Evolutionary conservation across 2,329 filamentous ascomycete species (phyloP).

Genomic region (Penicillium digitatum): DNA sequence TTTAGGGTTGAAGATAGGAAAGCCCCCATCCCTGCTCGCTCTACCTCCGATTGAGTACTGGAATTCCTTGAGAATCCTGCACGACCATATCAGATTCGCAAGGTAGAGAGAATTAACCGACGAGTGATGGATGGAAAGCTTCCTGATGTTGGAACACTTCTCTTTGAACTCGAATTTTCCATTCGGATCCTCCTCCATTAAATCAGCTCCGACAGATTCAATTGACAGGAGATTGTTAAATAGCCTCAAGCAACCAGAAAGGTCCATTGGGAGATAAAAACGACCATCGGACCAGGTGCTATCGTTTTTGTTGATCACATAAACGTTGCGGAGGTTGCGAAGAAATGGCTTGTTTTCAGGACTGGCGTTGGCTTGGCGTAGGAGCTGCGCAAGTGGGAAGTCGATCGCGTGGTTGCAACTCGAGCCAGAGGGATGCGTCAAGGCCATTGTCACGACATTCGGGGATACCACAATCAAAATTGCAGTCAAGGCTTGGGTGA

Average conservation of each 20-base stretch:
- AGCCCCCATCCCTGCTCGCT: neutral
- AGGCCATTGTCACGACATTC: constrained; percentile 12
- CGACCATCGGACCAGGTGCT: neutral
- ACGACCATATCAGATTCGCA: constrained; percentile 11
- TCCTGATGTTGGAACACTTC: constrained; percentile 16
- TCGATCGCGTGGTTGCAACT: neutral
- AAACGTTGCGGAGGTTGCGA: constrained; percentile 13
- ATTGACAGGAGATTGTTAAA: constrained; percentile 20
- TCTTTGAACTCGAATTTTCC: neutral
- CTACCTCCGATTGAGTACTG: constrained; percentile 19
- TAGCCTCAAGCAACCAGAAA: constrained; percentile 9
- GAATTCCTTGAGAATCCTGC: constrained; percentile 15
- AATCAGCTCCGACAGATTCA: constrained; percentile 16
- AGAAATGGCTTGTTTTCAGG: constrained; percentile 8
- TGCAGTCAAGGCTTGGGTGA: constrained; percentile 19
- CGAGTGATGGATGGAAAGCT: constrained; percentile 15
- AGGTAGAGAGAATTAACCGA: constrained; percentile 8
- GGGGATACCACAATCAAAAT: constrained; percentile 23
- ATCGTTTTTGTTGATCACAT: constrained; percentile 8
- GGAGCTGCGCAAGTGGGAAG: constrained; percentile 15
- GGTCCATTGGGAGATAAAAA: constrained; percentile 11
- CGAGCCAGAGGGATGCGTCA: constrained; percentile 1
- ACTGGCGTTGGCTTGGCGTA: constrained; percentile 4
- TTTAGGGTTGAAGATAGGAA: constrained; percentile 10
- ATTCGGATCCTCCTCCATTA: constrained; percentile 1